Conservation (phyloP, 768 basidiomycete species). For the Sarcodon sp. region DNA sequence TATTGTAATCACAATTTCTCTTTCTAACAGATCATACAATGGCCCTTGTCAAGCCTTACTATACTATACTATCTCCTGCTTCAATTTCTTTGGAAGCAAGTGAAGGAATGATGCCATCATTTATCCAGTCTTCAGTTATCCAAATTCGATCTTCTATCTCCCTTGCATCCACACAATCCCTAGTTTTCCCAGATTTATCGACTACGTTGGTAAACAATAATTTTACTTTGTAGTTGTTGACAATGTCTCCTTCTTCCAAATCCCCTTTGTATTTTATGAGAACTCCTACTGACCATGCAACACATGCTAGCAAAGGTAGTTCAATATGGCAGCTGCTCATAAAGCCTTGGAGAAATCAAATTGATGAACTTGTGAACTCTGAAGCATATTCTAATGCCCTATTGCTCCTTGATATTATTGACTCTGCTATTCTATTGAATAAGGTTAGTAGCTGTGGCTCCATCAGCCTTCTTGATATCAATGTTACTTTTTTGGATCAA, state of each 20-base stretch:
- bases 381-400: slow-evolving; percentile 71
- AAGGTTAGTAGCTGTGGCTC: slow-evolving; percentile 29
- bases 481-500: slow-evolving; percentile 26
- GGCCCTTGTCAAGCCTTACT: slow-evolving; percentile 71
- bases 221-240: slow-evolving; percentile 51
- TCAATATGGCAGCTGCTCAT: slow-evolving; percentile 67
- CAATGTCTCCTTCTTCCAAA: slow-evolving; percentile 36
- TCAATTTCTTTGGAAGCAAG: slow-evolving; percentile 27
- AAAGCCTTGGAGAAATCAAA: slow-evolving; percentile 65
- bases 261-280: slow-evolving; percentile 51
- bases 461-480: background rate
- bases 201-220: slow-evolving; percentile 22
- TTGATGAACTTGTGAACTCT: slow-evolving; percentile 67
- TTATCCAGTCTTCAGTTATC: slow-evolving; percentile 44
- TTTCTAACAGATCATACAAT: slow-evolving; percentile 1
- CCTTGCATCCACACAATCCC: slow-evolving; percentile 41
- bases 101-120: slow-evolving; percentile 17
- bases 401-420: slow-evolving; percentile 61
- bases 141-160: slow-evolving; percentile 67
- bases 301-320: slow-evolving; percentile 57
- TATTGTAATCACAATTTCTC: background rate
- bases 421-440: slow-evolving; percentile 43
- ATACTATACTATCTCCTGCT: slow-evolving; percentile 62
- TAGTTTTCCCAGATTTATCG: slow-evolving; percentile 46
- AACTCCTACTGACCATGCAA: slow-evolving; percentile 61